Evolutionary conservation across 352 stramenopile genomes (phyloP).

Genomic region (Globisporangium cylindrosporum): DNA sequence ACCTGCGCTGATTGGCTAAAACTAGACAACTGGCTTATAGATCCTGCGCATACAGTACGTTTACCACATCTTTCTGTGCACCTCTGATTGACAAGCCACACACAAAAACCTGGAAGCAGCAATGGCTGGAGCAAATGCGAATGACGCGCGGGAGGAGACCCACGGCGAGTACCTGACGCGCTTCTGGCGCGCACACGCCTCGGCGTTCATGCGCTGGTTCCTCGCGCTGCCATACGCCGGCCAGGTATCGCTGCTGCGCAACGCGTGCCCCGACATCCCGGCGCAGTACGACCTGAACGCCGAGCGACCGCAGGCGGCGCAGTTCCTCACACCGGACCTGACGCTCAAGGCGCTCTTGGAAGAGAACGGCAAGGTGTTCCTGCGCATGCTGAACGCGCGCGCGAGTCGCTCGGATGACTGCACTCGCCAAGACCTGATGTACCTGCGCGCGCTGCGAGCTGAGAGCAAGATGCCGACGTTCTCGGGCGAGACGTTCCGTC

Average conservation of each 20-base stretch:
- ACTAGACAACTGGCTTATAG: neutral
- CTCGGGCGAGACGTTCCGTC: slow-evolving; percentile 76
- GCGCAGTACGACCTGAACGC: slow-evolving; percentile 50
- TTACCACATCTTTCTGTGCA: neutral
- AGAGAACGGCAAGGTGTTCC: slow-evolving; percentile 75
- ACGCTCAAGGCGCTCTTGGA: slow-evolving; percentile 69
- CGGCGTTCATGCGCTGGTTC: slow-evolving; percentile 85
- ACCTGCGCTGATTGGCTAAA: neutral
- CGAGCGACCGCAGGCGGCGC: slow-evolving; percentile 46
- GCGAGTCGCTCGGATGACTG: slow-evolving; percentile 67
- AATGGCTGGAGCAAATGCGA: slow-evolving; percentile 31
- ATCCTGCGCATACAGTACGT: neutral
- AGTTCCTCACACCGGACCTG: slow-evolving; percentile 73
- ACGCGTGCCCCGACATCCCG: slow-evolving; percentile 77
- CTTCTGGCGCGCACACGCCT: slow-evolving; percentile 75
- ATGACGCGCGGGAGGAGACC: slow-evolving; percentile 28
- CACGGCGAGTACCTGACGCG: slow-evolving; percentile 56
- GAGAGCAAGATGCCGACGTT: slow-evolving; percentile 80
- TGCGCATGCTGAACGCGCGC: slow-evolving; percentile 75
- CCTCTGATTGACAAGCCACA: slow-evolving; percentile 1
- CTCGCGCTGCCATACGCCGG: slow-evolving; percentile 69
- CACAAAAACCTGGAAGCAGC: neutral
- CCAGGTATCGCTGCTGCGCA: slow-evolving; percentile 72
- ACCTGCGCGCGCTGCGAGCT: slow-evolving; percentile 55
- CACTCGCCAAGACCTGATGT: slow-evolving; percentile 71